A percentile compares a stretch with the other conserved stretches of the same genome.
Conservation (phyloP, 495 filamentous ascomycete species). For the Penicillium egyptiacum region DNA sequence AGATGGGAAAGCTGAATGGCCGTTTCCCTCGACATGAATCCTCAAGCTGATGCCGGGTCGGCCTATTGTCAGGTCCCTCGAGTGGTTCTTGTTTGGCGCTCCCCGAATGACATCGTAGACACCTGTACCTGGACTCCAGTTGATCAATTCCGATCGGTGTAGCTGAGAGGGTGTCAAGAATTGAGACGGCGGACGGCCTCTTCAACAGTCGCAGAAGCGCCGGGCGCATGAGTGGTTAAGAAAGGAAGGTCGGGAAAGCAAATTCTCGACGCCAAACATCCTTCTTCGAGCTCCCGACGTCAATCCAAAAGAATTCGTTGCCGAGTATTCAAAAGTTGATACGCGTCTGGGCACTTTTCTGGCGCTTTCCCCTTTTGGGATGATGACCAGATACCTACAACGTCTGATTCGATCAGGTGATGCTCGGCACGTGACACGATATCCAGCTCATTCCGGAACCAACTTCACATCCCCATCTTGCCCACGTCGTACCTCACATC, state of each 20-base stretch:
- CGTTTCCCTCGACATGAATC: slow-evolving; percentile 14
- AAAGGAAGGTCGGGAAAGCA: slow-evolving; percentile 17
- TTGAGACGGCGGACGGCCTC: slow-evolving; percentile 52
- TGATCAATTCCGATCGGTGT: slow-evolving; percentile 42
- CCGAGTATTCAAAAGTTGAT: slow-evolving; percentile 9
- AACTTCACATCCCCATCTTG: slow-evolving; percentile 38
- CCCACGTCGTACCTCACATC: slow-evolving; percentile 26
- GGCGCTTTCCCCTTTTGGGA: slow-evolving; percentile 27
- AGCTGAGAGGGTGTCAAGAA: slow-evolving; percentile 45
- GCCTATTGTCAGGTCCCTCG: slow-evolving; percentile 6
- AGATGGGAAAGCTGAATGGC: slow-evolving; percentile 31
- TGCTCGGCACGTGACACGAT: slow-evolving; percentile 9
- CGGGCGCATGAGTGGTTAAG: slow-evolving; percentile 48
- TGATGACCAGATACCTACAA: slow-evolving; percentile 15
- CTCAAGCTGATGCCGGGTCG: not conserved
- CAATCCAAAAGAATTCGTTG: slow-evolving; percentile 13
- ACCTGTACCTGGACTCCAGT: slow-evolving; percentile 31
- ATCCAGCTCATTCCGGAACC: slow-evolving; percentile 31
- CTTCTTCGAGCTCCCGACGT: slow-evolving; percentile 18
- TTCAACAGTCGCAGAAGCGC: slow-evolving; percentile 54
- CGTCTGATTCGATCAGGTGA: slow-evolving; percentile 25
- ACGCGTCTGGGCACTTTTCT: slow-evolving; percentile 12
- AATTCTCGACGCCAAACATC: slow-evolving; percentile 29
- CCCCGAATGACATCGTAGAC: slow-evolving; percentile 34
- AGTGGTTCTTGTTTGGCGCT: slow-evolving; percentile 8